Conservation (phyloP, 176 grass and related monocot genomes). For the Juncus inflexus region DNA sequence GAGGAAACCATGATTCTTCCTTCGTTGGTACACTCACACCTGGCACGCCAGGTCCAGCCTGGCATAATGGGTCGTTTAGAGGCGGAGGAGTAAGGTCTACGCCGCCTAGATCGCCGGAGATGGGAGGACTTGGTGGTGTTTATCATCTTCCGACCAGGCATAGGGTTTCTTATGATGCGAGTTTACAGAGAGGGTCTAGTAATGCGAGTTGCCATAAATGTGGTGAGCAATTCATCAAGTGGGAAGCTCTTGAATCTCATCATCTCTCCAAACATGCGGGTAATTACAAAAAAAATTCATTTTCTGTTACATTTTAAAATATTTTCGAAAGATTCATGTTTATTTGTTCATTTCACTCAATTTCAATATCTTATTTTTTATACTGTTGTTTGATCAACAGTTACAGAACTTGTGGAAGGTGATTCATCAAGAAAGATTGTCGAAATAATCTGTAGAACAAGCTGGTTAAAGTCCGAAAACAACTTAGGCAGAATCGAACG, state of each 20-base stretch:
- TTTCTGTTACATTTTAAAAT: conserved; percentile 13
- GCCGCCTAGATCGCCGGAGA: conserved; percentile 69
- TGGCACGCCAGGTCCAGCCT: conserved; percentile 72
- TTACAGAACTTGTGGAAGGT: conserved; percentile 89
- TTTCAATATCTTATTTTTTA: not conserved
- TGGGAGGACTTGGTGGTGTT: not conserved
- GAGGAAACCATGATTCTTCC: conserved; percentile 37
- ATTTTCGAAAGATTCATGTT: too few species aligned
- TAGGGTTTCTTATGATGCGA: conserved; percentile 50
- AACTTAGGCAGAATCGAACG: conserved; percentile 72
- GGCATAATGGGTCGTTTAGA: conserved; percentile 55
- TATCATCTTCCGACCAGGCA: conserved; percentile 13
- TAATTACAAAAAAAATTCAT: conserved; percentile 10
- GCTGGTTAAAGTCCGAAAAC: conserved; percentile 82
- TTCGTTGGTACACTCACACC: conserved; percentile 81
- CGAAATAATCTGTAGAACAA: conserved; percentile 94
- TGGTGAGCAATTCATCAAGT: conserved; percentile 62
- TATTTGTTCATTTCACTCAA: too few species aligned
- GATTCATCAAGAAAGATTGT: conserved; percentile 97
- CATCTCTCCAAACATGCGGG: conserved; percentile 90
- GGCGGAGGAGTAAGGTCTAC: conserved; percentile 40
- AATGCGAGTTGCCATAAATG: conserved; percentile 58
- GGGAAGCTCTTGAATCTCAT: conserved; percentile 82
- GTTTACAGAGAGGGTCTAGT: conserved; percentile 23
- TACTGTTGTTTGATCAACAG: conserved; percentile 26